Base-by-base conservation (phyloP, 805 yeast species). In the Myxozyma sirexii region DNA sequence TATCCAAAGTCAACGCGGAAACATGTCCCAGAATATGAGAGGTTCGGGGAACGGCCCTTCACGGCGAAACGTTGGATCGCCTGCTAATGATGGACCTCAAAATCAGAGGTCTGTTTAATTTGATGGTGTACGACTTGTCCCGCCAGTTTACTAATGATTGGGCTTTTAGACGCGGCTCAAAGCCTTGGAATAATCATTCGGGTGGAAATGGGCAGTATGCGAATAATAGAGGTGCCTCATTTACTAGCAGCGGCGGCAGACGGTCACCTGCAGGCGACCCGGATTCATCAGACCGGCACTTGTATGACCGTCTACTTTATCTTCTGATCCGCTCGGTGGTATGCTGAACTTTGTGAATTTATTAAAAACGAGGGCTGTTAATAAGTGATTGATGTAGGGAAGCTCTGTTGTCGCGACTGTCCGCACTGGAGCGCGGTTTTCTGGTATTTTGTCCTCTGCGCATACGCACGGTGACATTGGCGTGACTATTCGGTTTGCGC, bases 241-340 rank as follows among this genome's bases (percentile, higher is more conserved):
- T 21, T 37, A 31, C 43, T 2, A 48, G 35, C 21, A 27, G 35
- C 43, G 15, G 41, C 23, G 59, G 59, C 33, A 53, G 63, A 4
- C 54, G 46, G 7, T 60, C 64, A 5, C 60, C 63, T n/a, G 50
- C 21, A 12, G 26, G 48, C 8, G 67, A 54, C 63, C 69, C 59
- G 24, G 76, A 70, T 45, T 66, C 70, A 13, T 63, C 73, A 12
- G 64, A 68, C 41, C 62, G 56, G 23, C 73, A 70, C 68, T 77
- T 82, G 79, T 77, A 80, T 65, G 89, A 86, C 65, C 78, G 88
- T 56, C 74, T 85, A 57, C 69, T 81, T 47, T 84, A 72, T 63
- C 75, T 85, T 50, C 72, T 87, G 45, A 77, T 82, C 39, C 82
- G 82, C 63, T 77, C 90, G 5, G 75, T 87, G 43, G 89, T 60